Percentiles rank a stretch among this genome's conserved stretches.
Evolutionary conservation across 169 alveolate species (phyloP).

Genomic region (Plasmodium ovale): DNA sequence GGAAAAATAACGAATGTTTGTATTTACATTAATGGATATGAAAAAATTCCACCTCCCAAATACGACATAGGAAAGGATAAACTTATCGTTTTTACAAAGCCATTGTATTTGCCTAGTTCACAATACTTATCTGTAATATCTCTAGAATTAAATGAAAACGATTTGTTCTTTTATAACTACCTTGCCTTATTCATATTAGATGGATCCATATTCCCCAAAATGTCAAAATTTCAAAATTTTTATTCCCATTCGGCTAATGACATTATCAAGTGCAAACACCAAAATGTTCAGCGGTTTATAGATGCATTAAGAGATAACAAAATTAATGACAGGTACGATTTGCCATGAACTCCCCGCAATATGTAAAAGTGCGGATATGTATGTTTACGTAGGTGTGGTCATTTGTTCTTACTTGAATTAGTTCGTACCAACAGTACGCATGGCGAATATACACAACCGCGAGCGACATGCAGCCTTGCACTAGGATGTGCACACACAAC

Average conservation of each 20-base stretch:
- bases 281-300: conserved; percentile 36
- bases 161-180: conserved; percentile 40
- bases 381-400: too few relatives aligned
- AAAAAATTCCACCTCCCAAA: conserved; percentile 70
- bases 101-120: conserved; percentile 60
- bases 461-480: background rate
- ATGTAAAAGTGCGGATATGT: background rate
- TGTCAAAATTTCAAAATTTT: conserved; percentile 25
- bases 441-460: background rate
- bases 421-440: too few relatives aligned
- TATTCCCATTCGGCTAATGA: conserved; percentile 55
- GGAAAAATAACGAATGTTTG: conserved; percentile 67
- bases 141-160: conserved; percentile 71
- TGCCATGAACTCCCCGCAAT: background rate
- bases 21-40: conserved; percentile 58
- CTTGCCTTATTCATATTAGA: conserved; percentile 70
- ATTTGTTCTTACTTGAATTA: too few relatives aligned
- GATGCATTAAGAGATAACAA: conserved; percentile 25
- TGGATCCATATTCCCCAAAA: conserved; percentile 73
- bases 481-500: background rate
- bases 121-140: conserved; percentile 39
- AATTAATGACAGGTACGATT: conserved; percentile 46
- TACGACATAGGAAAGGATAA: conserved; percentile 52
- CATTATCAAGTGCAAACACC: conserved; percentile 32
- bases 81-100: conserved; percentile 53